These are phyloP conservation scores for Tetraselmis chui DNA, from an alignment of 139 green algal species.

Conservation along the genomic window DNA sequence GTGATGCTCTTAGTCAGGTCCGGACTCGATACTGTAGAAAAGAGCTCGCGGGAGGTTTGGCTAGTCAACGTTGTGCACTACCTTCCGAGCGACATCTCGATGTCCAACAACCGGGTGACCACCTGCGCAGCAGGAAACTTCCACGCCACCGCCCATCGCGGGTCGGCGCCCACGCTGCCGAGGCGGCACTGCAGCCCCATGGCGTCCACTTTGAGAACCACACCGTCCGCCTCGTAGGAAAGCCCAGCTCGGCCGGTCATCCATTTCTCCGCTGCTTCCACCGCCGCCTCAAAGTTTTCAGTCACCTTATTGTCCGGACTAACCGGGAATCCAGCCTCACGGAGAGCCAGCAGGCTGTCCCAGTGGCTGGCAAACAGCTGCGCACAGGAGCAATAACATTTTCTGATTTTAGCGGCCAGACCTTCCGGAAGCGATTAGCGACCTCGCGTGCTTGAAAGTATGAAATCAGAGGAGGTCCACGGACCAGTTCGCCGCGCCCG, in stretches of 20 bases:
- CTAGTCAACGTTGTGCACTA: constrained; percentile 15
- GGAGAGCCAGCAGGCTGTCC: constrained; percentile 17
- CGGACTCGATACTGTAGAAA: no score
- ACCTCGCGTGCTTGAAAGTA: background rate
- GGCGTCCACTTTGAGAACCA: constrained; percentile 45
- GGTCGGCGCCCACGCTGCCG: constrained; percentile 9
- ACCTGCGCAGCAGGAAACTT: constrained; percentile 43
- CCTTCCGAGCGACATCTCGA: constrained; percentile 37
- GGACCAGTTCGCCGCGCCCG: background rate
- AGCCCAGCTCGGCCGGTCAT: constrained; percentile 21
- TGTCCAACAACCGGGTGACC: constrained; percentile 28
- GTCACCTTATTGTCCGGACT: constrained; percentile 22
- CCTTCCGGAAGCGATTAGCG: constrained; percentile 7
- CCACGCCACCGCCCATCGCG: constrained; percentile 43
- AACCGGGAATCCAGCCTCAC: constrained; percentile 15
- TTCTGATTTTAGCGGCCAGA: background rate
- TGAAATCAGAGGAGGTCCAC: background rate
- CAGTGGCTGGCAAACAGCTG: constrained; percentile 9
- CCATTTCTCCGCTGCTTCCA: constrained; percentile 30
- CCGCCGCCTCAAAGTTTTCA: background rate
- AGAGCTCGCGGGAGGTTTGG: background rate
- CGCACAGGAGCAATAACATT: background rate
- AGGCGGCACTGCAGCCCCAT: constrained; percentile 1
- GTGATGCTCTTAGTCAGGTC: background rate
- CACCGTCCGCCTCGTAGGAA: constrained; percentile 43